Base-by-base conservation (phyloP, 495 filamentous ascomycete species). In the Aspergillus panamensis region DNA sequence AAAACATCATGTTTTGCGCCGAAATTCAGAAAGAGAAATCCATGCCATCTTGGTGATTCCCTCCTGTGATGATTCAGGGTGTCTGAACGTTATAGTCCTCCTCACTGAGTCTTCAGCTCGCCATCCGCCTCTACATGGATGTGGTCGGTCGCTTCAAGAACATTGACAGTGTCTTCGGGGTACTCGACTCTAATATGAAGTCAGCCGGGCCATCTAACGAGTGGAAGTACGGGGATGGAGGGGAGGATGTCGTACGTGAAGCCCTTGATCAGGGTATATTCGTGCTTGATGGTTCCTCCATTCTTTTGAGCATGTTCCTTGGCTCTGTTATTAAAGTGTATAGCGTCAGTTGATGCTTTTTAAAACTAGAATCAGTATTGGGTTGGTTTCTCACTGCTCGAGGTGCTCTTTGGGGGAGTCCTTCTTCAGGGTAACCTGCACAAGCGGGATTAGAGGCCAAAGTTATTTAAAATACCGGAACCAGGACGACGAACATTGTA, bases 191-290 rank as follows among this genome's bases (percentile, higher is more conserved):
- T 97, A 56, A 55, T 40, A 9, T 2, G 39, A 10, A 47, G 54
- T 73, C 19, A 71, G 66, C 47, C 32, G 13, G 16, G 20, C 21
- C 30, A 39, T 16, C 13, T 25, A 42, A 13, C 32, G 29, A 30
- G 17, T 37, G 43, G 25, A 10, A 45, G 17, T 6, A 19, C 17
- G 10, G 29, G 7, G 20, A 29, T 12, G 32, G 43, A 6, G 29
- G 37, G 19, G 4, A 45, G 40, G 31, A 55, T 45, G 45, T 10
- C 88, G 66, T 84, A 97, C 94, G 87, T 85, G 79, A 97, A 96
- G 39, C 89, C 91, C 73, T 90, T 93, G 77, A 95, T 90, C 60
- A 97, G 69, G 37, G 72, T 85, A 79, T 89, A 96, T 67, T 92
- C 89, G 62, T 92, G 84, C 51, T 73, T 83, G 74, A 97, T 92